phyloP scores from a whole-genome alignment of 1,284 basidiomycete species.

The Mycena citricolor region DNA sequence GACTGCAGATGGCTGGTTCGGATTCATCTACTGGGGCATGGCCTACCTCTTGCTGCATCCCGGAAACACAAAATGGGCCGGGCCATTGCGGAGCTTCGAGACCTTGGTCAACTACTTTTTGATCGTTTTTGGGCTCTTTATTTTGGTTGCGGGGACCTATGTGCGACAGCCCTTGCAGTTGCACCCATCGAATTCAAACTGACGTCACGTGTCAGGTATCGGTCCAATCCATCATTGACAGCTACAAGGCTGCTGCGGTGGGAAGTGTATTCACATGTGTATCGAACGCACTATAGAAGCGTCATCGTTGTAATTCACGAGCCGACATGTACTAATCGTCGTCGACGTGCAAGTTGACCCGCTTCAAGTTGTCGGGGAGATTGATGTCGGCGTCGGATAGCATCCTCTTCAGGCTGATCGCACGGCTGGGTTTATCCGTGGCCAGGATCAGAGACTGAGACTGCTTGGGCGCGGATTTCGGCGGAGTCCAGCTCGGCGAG shows the following conservation, averaged over 20 bases:
- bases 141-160: constrained; percentile 44
- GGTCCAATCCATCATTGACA: constrained; percentile 35
- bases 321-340: no score
- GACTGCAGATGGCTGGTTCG: constrained; percentile 37
- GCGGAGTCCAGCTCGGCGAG: no score
- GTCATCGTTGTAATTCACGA: no score
- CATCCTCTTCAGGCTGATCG: no score
- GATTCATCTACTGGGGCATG: constrained; percentile 49
- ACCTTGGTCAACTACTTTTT: constrained; percentile 42
- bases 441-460: no score
- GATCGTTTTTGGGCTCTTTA: constrained; percentile 40
- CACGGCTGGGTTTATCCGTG: no score
- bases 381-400: no score
- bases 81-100: constrained; percentile 34
- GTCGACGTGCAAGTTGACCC: no score
- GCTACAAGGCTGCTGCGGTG: constrained; percentile 28
- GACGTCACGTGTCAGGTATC: constrained; percentile 26
- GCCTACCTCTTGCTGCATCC: constrained; percentile 44
- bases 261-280: constrained; percentile 30
- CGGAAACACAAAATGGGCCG: constrained; percentile 36
- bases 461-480: no score
- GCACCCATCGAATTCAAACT: neutral
- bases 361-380: no score
- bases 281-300: constrained; percentile 18
- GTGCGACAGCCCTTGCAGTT: constrained; percentile 28